Percentiles rank a stretch among this genome's conserved stretches.
phyloP scores from a whole-genome alignment of 2,329 filamentous ascomycete species.

The Neofusicoccum parvum region DNA sequence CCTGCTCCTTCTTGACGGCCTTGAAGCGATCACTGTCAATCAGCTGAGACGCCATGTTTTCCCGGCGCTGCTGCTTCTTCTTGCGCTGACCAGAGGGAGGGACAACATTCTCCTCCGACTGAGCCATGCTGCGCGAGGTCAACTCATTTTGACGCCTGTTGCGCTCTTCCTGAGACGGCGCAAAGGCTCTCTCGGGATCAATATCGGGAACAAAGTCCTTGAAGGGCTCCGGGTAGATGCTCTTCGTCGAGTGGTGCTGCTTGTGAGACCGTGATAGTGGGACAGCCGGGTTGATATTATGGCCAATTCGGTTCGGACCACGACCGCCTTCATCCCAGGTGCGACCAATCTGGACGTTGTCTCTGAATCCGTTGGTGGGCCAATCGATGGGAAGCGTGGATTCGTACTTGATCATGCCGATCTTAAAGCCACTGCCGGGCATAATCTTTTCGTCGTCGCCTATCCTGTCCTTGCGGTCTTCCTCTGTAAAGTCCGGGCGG shows the following conservation, averaged over 20 bases:
- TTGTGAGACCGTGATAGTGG: conserved; percentile 4
- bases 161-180: not conserved
- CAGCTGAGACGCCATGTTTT: not conserved
- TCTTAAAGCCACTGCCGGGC: not conserved
- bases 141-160: not conserved
- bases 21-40: not conserved
- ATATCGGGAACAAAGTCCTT: not conserved
- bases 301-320: not conserved
- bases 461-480: not conserved
- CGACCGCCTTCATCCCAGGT: conserved; percentile 73
- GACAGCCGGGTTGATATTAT: conserved; percentile 7
- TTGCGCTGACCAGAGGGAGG: not conserved
- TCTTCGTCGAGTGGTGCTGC: not conserved
- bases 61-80: not conserved
- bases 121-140: not conserved
- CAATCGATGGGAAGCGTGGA: conserved; percentile 14
- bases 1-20: not conserved
- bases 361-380: conserved; percentile 21
- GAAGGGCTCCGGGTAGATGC: conserved; percentile 18
- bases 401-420: conserved; percentile 10
- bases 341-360: conserved; percentile 85
- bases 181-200: not conserved
- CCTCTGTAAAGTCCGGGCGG: conserved; percentile 30
- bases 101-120: not conserved
- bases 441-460: not conserved